Conservation (phyloP, 257 asterid genomes). For the Lithospermum erythrorhizon region DNA sequence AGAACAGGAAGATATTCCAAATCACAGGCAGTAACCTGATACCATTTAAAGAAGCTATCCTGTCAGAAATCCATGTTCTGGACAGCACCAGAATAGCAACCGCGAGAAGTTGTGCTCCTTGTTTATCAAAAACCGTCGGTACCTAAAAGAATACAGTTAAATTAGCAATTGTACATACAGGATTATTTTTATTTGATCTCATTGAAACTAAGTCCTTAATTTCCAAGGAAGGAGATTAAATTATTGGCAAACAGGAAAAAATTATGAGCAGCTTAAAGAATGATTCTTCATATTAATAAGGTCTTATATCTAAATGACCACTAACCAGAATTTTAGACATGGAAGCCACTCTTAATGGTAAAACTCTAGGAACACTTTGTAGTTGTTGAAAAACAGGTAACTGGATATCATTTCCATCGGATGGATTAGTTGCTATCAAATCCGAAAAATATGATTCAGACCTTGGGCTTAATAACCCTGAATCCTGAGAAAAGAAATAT, state of each 20-base stretch:
- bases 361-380: constrained; percentile 49
- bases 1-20: neutral
- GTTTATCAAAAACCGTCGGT: constrained; percentile 87
- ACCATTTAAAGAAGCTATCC: constrained; percentile 98
- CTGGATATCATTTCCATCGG: constrained; percentile 31
- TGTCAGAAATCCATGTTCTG: constrained; percentile 95
- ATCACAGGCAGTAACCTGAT: constrained; percentile 1
- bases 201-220: neutral
- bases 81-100: constrained; percentile 86
- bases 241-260: neutral
- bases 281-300: neutral
- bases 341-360: constrained; percentile 80
- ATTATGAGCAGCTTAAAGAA: too few species aligned
- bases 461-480: constrained; percentile 58
- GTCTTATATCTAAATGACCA: constrained; percentile 3
- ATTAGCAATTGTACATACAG: neutral
- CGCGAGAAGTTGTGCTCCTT: constrained; percentile 91
- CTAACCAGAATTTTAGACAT: constrained; percentile 86
- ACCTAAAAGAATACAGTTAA: constrained; percentile 36
- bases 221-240: neutral
- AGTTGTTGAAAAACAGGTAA: constrained; percentile 70
- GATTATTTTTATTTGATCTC: neutral
- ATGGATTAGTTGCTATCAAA: constrained; percentile 51
- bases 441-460: constrained; percentile 49
- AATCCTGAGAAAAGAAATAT: constrained; percentile 37